phyloP scores from a whole-genome alignment of 1,139 yeast genomes.

The Yamadazyma pseudoaaseri region DNA sequence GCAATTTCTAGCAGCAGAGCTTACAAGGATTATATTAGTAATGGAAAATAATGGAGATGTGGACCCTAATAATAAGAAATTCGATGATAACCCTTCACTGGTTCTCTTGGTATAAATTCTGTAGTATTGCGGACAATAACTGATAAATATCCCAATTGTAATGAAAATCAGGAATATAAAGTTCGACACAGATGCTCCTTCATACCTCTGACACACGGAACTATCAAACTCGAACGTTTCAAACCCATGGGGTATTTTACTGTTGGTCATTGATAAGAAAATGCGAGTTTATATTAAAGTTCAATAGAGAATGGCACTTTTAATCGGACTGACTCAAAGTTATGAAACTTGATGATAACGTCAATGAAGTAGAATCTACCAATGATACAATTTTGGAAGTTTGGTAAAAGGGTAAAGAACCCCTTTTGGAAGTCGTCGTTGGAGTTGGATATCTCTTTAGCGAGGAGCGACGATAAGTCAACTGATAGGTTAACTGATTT shows the following conservation, averaged over 20 bases:
- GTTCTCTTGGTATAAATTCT: conserved; percentile 58
- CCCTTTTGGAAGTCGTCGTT: conserved; percentile 21
- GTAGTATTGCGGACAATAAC: conserved; percentile 76
- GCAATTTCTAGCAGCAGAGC: conserved; percentile 54
- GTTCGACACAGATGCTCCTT: conserved; percentile 45
- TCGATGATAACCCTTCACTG: conserved; percentile 79
- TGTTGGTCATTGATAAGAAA: neutral
- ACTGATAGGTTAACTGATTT: conserved; percentile 21
- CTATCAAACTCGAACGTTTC: conserved; percentile 6
- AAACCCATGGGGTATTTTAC: neutral
- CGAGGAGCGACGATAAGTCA: conserved; percentile 19
- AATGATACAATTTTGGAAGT: conserved; percentile 56
- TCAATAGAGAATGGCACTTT: conserved; percentile 36
- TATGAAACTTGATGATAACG: conserved; percentile 28
- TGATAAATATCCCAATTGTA: conserved; percentile 67
- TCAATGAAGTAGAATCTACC: conserved; percentile 50
- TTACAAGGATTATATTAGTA: conserved; percentile 63
- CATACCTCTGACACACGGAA: conserved; percentile 39
- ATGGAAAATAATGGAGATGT: conserved; percentile 70
- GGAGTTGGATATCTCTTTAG: conserved; percentile 12
- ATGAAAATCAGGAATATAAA: conserved; percentile 51
- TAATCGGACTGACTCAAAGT: conserved; percentile 31
- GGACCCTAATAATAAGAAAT: conserved; percentile 70
- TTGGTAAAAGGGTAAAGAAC: conserved; percentile 49
- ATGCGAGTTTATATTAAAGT: conserved; percentile 1